Evolutionary conservation across 2,329 filamentous ascomycete genomes (phyloP), one percentile per base, ranked within the genome.

Genomic region (Fusarium poae): DNA sequence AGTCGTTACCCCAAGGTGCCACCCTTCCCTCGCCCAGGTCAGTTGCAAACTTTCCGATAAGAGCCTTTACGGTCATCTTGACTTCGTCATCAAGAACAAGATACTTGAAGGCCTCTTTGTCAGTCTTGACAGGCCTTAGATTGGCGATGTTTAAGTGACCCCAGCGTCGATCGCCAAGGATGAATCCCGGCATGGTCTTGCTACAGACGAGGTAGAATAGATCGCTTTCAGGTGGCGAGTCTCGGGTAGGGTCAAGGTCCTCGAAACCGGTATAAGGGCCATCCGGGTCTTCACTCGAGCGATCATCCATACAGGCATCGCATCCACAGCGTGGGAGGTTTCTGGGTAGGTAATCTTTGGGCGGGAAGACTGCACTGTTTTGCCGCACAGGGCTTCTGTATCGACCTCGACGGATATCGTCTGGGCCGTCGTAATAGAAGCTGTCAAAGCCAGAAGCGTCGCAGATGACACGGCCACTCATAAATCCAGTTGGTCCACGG

Each of bases 101-200:
- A 58, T 82, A 82, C 72, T 82, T 82, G 80, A 85, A 85, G 4
- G 83, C 82, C 39, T 84, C 82, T 53, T 75, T 80, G 71, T 85
- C 83, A 3, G 80, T 79, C 51, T 77, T 74, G 54, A 84, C 75
- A 9, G 80, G 79, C 48, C 73, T 71, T 57, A 85, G 76, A 46
- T 76, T 71, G 35, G 79, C 78, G 16, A 84, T 65, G 51, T 78
- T 75, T 16, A 85, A 74, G 59, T 81, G 76, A 21, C 80, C 82
- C 83, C 83, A 85, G 18, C 78, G 78, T 3, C 83, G 77, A 53
- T 82, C 79, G 13, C 78, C 76, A 7, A 85, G 77, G 57, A 85
- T 75, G 67, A 85, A 85, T 1, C 81, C 83, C 0, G 82, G 79
- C 44, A 85, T 80, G n/a, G 79, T 76, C 45, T 83, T 82, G 44